Percentiles rank a stretch among this genome's conserved stretches.
Evolutionary conservation across 2,329 filamentous ascomycete genomes (phyloP).

Genomic region (Fusarium graminum): DNA sequence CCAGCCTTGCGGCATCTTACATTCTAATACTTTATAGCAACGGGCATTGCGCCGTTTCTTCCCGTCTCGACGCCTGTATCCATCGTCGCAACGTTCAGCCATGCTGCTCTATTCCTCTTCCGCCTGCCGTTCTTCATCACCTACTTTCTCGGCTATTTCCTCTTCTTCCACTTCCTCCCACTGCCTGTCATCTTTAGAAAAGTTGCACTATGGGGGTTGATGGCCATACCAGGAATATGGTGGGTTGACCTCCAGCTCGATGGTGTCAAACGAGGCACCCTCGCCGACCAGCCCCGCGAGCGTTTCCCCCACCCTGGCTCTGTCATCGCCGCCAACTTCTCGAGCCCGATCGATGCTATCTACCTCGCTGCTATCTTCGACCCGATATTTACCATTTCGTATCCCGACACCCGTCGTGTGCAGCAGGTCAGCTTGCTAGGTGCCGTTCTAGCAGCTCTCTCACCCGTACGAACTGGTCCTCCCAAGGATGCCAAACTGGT

Average conservation of each 20-base stretch:
- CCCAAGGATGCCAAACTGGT: conserved; percentile 65
- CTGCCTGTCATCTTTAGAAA: conserved; percentile 76
- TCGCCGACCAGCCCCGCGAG: conserved; percentile 78
- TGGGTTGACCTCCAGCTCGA: conserved; percentile 99
- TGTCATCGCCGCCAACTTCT: conserved; percentile 91
- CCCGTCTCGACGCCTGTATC: conserved; percentile 78
- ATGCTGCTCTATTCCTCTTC: conserved; percentile 80
- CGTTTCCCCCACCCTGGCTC: conserved; percentile 83
- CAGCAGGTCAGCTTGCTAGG: conserved; percentile 80
- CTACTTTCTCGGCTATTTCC: conserved; percentile 78
- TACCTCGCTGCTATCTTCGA: conserved; percentile 98
- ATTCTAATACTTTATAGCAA: conserved; percentile 68
- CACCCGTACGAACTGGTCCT: conserved; percentile 65
- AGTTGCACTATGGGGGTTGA: conserved; percentile 85
- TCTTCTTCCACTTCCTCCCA: conserved; percentile 85
- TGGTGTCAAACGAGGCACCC: conserved; percentile 90
- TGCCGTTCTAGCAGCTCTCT: conserved; percentile 80
- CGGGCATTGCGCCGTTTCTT: conserved; percentile 95
- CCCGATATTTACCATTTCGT: conserved; percentile 90
- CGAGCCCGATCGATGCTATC: conserved; percentile 90
- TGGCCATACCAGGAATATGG: conserved; percentile 93
- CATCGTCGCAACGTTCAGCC: conserved; percentile 72
- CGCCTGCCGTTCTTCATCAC: conserved; percentile 83
- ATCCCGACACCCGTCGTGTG: conserved; percentile 79
- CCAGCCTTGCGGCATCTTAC: conserved; percentile 12